phyloP scores from a whole-genome alignment of 2,329 filamentous ascomycete species.

The Hypoxylon sp. region DNA sequence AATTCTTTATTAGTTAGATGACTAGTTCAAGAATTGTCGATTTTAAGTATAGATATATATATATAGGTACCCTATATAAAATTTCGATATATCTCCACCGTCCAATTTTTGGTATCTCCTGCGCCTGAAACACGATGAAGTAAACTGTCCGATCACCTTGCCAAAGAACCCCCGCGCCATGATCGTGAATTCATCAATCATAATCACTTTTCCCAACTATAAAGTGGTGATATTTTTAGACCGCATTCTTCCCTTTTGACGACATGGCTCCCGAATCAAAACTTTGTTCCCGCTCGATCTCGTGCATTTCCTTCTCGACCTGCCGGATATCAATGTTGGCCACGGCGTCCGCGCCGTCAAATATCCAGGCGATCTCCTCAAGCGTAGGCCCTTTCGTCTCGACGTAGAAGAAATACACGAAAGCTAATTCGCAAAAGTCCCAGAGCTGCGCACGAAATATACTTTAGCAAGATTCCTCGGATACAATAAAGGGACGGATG shows the following conservation, averaged over 20 bases:
- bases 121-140: constrained; percentile 9
- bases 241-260: constrained; percentile 28
- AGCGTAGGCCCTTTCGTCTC: constrained; percentile 80
- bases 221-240: neutral
- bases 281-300: constrained; percentile 56
- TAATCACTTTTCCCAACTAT: neutral
- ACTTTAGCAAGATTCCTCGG: constrained; percentile 21
- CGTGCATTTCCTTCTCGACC: constrained; percentile 68
- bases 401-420: constrained; percentile 77
- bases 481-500: neutral
- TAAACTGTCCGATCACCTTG: neutral
- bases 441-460: constrained; percentile 59
- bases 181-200: constrained; percentile 22
- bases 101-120: constrained; percentile 27
- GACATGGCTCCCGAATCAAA: constrained; percentile 48
- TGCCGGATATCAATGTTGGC: constrained; percentile 69
- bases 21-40: neutral
- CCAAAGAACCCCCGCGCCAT: neutral
- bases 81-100: neutral
- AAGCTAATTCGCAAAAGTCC: constrained; percentile 72
- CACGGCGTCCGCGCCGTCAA: constrained; percentile 75
- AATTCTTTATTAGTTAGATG: neutral
- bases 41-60: neutral
- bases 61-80: neutral
- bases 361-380: constrained; percentile 79